Base-by-base conservation (phyloP, 2,329 filamentous ascomycete genomes). In the Xenoacremonium recifei region DNA sequence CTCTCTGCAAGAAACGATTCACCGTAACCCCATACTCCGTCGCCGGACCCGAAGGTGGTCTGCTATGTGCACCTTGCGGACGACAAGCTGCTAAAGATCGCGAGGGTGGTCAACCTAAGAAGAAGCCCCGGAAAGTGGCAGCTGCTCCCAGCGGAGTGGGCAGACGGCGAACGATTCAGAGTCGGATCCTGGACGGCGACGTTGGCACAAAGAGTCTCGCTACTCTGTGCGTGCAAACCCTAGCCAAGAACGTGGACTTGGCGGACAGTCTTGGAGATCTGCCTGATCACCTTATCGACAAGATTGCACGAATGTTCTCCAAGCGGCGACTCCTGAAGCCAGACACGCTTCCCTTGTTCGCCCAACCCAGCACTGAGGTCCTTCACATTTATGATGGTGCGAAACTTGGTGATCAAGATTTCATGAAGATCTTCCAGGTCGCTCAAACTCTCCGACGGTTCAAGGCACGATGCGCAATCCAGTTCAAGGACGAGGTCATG, bases 11-110 rank as follows among this genome's bases (percentile, higher is more conserved):
- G 32, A 95, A 93, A 63, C 83, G 90, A 27, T 97, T 97, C 60
- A 96, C 89, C 0, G 91, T 97, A 33, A 96, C 92, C 0, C 79
- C 89, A 1, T 96, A 96, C 68, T 90, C 86, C 48, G 85, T 89
- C 51, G 79, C 84, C 20, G 89, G 87, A 1, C 86, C 88, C 1
- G 75, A 85, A n/a, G 91, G 91, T 4, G 91, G 91, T 4, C 72
- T 97, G n/a, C 72, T 96, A 2, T 97, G 92, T 61, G 75, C 76
- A 4, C 82, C 87, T 17, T 97, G 92, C 58, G 86, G 88, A 17
- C 90, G 86, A 56, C 80, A 88, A 48, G 65, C 87, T 37, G 78
- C 79, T 30, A 84, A 87, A 42, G 84, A 85, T 46, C 69, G 73
- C 16, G 68, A 73, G 21, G 41, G 56, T 1, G 41, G 56, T 1